These are phyloP conservation scores for Schizophyllum commune DNA, from an alignment of 1,284 basidiomycete genomes.

Conservation along the genomic window DNA sequence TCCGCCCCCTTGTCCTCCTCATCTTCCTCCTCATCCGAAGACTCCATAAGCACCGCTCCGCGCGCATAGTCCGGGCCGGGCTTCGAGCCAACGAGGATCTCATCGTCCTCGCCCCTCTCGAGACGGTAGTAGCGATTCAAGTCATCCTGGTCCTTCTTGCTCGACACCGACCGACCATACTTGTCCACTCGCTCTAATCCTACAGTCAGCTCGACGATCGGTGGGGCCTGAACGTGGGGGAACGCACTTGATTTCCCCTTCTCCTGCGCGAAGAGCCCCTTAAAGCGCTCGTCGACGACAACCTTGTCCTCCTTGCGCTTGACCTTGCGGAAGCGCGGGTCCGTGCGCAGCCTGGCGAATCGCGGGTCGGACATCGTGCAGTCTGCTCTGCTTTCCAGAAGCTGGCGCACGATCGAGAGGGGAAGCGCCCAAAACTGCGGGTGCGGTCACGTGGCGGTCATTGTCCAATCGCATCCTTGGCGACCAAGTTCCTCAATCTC, in stretches of 20 bases:
- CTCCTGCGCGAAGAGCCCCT: slow-evolving; percentile 59
- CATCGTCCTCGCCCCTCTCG: slow-evolving; percentile 30
- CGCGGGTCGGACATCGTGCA: slow-evolving; percentile 69
- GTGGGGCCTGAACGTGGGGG: neutral
- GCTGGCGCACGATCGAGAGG: too few relatives aligned
- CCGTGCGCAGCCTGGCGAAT: slow-evolving; percentile 82
- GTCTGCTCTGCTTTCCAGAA: neutral
- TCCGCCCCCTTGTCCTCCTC: slow-evolving; percentile 58
- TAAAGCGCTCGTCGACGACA: slow-evolving; percentile 93
- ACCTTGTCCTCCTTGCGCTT: slow-evolving; percentile 80
- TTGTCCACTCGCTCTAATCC: slow-evolving; percentile 74
- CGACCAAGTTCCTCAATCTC: neutral
- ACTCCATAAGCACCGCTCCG: slow-evolving; percentile 79
- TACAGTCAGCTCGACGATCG: slow-evolving; percentile 7
- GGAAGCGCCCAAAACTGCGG: neutral
- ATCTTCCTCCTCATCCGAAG: slow-evolving; percentile 75
- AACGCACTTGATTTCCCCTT: slow-evolving; percentile 39
- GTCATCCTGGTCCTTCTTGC: slow-evolving; percentile 65
- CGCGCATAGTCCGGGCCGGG: slow-evolving; percentile 78
- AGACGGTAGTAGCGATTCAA: slow-evolving; percentile 82
- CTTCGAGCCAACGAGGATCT: slow-evolving; percentile 20
- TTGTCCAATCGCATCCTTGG: neutral
- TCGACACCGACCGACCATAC: slow-evolving; percentile 77
- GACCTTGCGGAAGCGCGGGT: slow-evolving; percentile 87
- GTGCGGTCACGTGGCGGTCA: neutral